Base-by-base conservation (phyloP, 2,329 filamentous ascomycete genomes). In the Nigrograna mackinnonii region DNA sequence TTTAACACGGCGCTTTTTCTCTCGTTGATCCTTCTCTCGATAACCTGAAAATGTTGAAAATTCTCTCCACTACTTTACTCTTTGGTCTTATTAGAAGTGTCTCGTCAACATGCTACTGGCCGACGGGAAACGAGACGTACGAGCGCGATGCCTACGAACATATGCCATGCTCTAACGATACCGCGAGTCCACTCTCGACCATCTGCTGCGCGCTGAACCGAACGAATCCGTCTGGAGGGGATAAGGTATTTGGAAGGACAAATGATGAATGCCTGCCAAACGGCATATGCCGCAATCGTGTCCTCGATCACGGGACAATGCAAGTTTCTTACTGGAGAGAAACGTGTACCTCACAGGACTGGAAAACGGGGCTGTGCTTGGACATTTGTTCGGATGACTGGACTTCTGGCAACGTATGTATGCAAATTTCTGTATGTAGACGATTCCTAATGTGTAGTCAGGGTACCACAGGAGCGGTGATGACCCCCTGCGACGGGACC, bases 161-260 rank as follows among this genome's bases (percentile, higher is more conserved):
- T 22, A 30, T 31, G 44, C 44, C 41, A 3, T 47, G 44, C 41
- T 44, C 36, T 16, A 41, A 40, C 21, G 41, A 44, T 30, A 33
- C 41, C 21, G 26, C 41, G 6, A 22, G 17, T 17, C 44, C 41
- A 4, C 36, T 44, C 7, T 22, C 20, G 24, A 40, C 41, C 2
- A 44, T 47, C 21, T 47, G 44, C 36, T 47, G 44, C 26, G 44
- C 41, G 1, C n/a, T 44, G 19, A 47, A 47, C 31, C 44, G 41
- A 2, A 41, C 44, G 6, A 47, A 47, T 30, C 20, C 33, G n/a
- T 28, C 37, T 16, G 44, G 44, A 5, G 41, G 41, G 9, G 37
- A 44, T 18, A 37, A 30, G n/a, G 14, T 33, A 11, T 24, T 44
- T 14, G 44, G 44, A 3, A 13, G 36, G 12, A 44, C 44, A 6